Conservation (phyloP, 352 stramenopile genomes). For the Phytopythium cucurbitacearum region DNA sequence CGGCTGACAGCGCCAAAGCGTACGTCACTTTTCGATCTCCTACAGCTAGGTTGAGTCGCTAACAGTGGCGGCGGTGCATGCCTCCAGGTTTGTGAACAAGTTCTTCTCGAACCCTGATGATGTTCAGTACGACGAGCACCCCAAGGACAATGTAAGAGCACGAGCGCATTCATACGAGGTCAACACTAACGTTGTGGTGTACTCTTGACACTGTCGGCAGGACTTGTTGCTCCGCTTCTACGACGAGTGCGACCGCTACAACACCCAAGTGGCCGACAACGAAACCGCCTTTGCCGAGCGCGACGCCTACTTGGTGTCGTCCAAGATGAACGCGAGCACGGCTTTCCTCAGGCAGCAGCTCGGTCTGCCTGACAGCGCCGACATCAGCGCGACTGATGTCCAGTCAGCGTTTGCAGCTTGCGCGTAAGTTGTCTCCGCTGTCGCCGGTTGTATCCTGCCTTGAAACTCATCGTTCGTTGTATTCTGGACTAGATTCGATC, state of each 20-base stretch:
- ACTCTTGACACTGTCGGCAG: constrained; percentile 9
- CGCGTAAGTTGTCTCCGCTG: constrained; percentile 29
- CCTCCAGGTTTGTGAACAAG: constrained; percentile 37
- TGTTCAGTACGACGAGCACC: constrained; percentile 47
- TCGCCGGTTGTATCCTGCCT: not conserved
- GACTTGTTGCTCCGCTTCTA: constrained; percentile 65
- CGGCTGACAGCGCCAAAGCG: constrained; percentile 52
- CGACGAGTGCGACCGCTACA: constrained; percentile 58
- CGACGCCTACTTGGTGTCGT: constrained; percentile 29
- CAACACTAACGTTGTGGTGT: not conserved
- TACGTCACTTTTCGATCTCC: constrained; percentile 10
- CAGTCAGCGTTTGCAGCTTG: constrained; percentile 53
- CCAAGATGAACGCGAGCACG: constrained; percentile 23
- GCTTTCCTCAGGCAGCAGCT: constrained; percentile 29
- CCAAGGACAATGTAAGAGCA: constrained; percentile 33
- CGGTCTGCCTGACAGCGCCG: constrained; percentile 20
- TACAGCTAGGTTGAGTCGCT: not conserved
- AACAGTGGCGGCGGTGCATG: not conserved
- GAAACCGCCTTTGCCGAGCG: constrained; percentile 31
- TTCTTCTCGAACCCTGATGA: constrained; percentile 58
- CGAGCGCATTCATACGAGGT: no score
- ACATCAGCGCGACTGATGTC: constrained; percentile 36
- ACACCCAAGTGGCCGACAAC: constrained; percentile 52
- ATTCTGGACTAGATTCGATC: constrained; percentile 41
- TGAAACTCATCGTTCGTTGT: not conserved